Evolutionary conservation across 768 basidiomycete species (phyloP), one percentile per base, ranked within the genome.

Genomic region (Calvatia gigantea): DNA sequence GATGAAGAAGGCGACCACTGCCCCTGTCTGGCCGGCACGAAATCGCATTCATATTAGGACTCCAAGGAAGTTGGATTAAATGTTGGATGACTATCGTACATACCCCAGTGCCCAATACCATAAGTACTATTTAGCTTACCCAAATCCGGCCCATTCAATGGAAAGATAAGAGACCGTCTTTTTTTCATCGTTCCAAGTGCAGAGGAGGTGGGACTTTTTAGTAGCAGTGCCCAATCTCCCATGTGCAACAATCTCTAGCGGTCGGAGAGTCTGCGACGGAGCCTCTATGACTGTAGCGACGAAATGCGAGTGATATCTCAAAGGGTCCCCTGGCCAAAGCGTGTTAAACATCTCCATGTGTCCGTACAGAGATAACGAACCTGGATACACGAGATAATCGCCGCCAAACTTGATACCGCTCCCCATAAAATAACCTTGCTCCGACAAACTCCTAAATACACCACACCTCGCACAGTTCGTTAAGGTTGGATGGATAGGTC

Each of bases 241-340:
- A 67, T 94, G 94, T 0, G 96, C 95, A 21, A 99, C 90, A 43
- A 99, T 82, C 69, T 98, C 94, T 84, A 96, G 91, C 4, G 97
- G 94, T 45, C 80, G 76, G 48, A 99, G 76, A 1, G 76, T 60
- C 11, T 83, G 65, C 44, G 68, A 60, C 2, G 82, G 82, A 6
- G 88, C 83, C 11, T 88, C 80, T 28, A 92, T 69, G 11, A 97
- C 89, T 4, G 89, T 86, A 19, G 89, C 89, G 19, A 87, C 86
- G 67, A 98, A 98, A 69, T 99, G 97, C 2, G 96, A 97, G 66
- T 99, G 97, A 68, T 96, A 99, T 23, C 97, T 82, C 49, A 98
- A 72, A 7, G 95, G 94, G 67, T 99, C 94, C 53, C 94, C 94
- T 96, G 58, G 1, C 25, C 32, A 38, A 43, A 50, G 43, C 55